Evolutionary conservation across 176 grass and related monocot species (phyloP), one percentile per base, ranked within the genome.

Genomic region (Triticum dicoccoides): DNA sequence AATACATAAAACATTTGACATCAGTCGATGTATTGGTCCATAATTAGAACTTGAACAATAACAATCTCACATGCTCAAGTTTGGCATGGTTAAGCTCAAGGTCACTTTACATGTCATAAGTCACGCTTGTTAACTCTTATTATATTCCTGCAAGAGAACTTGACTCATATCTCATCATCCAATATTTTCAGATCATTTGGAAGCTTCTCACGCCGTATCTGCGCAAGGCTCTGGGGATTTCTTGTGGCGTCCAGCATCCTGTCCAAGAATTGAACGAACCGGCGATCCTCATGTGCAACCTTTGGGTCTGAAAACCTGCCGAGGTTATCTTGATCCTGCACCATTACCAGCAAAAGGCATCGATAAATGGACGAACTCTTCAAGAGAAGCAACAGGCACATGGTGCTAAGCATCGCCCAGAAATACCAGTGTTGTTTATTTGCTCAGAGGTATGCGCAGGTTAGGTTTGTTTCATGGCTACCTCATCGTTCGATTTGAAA

Each of bases 231-330:
- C 8, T 87, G 66, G 65, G 89, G 89, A 76, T 90, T 87, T 18
- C 25, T 83, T 66, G 79, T 87, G 0, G 80, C 75, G 11, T 90
- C 66, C 74, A 83, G 75, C 89, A 87, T 90, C 58, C 75, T 79
- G 5, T 90, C 80, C 45, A 90, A 47, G 75, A 90, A 87, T 65
- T 90, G 75, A 76, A 87, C 79, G 76, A 87, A 91, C 25, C 37
- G 80, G 8, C 37, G 59, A 72, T 87, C 80, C 45, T 87, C 85
- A 38, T 61, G 80, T 8, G 85, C 75, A 66, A 68, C 67, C 84
- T 12, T 45, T 18, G 89, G 89, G 38, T 91, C 89, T 69, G 85
- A 87, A 80, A 91, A 91, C 61, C 80, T 91, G 3, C 11, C 15
- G 13, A 80, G 27, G 9, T 17, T 38, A 81, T 80, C 66, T 37